Evolutionary conservation across 179 eudicot genomes (phyloP), one percentile per base, ranked within the genome.

Genomic region (Beta macrorhiza): DNA sequence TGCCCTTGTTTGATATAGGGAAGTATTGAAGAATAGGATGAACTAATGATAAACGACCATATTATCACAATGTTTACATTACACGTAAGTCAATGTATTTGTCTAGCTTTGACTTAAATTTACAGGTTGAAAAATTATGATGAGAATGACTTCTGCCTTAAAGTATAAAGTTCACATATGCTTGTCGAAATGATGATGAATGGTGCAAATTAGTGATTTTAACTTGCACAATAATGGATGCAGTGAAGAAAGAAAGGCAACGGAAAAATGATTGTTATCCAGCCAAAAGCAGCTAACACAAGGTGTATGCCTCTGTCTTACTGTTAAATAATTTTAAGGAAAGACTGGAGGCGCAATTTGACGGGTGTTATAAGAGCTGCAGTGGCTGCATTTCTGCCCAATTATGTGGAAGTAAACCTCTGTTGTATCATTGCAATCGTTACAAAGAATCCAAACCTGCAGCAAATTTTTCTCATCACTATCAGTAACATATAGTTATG

Each of bases 371-470:
- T 93, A 94, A 29, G 98, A 94, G 61, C 75, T 80, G 84, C 98
- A 94, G 72, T 94, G 97, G 81, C 87, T 84, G 89, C 98, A 93
- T 83, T 93, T 94, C 86, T 93, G 97, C 22, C 97, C 98, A 12
- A 91, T 79, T 77, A 94, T 87, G 88, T 94, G 98, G 87, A 93
- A 94, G 89, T 86, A 83, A 55, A 92, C 97, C 77, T 93, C 97
- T 1, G 94, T 91, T 5, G 98, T 93, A 77, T 93, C 97, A 8
- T 91, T 90, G 87, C 97, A 93, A 85, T 94, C 98, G 15, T 94
- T 93, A 62, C 98, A 94, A 20, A 94, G 81, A 77, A 94, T 93
- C 97, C 96, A 93, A 29, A 93, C 93, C 98, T 94, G 96, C 82
- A 29, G 47, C 25, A 53, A 73, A 52, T 29, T 10, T 4, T 4